phyloP scores from a whole-genome alignment of 139 green algal species.

The Prasinococcaceae sp. region DNA sequence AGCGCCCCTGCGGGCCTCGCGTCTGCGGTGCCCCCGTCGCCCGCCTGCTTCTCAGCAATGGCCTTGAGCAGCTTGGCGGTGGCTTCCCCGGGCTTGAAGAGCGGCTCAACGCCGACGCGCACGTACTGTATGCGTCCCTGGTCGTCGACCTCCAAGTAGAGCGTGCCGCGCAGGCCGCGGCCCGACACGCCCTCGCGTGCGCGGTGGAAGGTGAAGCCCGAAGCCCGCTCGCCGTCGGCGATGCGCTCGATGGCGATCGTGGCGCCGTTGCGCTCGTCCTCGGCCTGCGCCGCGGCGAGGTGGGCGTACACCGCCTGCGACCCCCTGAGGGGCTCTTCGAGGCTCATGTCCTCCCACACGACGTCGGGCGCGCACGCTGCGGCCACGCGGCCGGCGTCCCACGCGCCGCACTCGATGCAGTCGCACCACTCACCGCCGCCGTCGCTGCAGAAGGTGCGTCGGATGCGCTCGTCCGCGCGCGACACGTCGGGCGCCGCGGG shows the following conservation, averaged over 20 bases:
- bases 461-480: too few relatives aligned
- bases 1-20: background rate
- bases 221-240: background rate
- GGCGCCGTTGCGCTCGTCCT: background rate
- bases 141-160: slow-evolving; percentile 8
- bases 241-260: background rate
- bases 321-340: background rate
- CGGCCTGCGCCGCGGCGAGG: background rate
- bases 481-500: too few relatives aligned
- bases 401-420: background rate
- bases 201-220: slow-evolving; percentile 3
- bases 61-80: slow-evolving; percentile 8
- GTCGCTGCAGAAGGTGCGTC: too few relatives aligned
- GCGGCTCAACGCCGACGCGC: slow-evolving; percentile 2
- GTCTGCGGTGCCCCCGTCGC: background rate
- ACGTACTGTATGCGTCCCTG: slow-evolving; percentile 5
- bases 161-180: background rate
- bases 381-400: background rate
- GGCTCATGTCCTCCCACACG: slow-evolving; percentile 2
- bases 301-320: background rate
- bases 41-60: background rate
- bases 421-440: too few relatives aligned
- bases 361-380: slow-evolving; percentile 1
- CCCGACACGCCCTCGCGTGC: background rate
- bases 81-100: slow-evolving; percentile 8